phyloP scores from a whole-genome alignment of 2,329 filamentous ascomycete species.

The Eutypella sp. region DNA sequence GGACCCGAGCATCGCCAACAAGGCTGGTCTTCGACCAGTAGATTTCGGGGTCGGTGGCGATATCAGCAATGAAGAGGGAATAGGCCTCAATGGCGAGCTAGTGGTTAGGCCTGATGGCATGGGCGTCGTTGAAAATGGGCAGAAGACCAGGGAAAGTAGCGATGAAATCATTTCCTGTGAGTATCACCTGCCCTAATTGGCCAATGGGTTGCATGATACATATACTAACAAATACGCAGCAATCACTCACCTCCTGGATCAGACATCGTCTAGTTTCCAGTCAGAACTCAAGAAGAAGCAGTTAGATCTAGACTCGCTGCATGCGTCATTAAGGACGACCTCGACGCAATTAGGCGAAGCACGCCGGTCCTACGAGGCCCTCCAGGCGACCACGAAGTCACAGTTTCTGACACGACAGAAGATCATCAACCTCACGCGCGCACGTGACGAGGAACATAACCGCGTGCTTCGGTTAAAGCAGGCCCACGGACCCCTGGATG shows the following conservation, averaged over 20 bases:
- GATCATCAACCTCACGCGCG: slow-evolving; percentile 71
- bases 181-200: slow-evolving; percentile 28
- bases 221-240: slow-evolving; percentile 45
- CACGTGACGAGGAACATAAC: slow-evolving; percentile 64
- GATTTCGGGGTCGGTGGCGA: slow-evolving; percentile 89
- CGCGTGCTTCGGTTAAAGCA: slow-evolving; percentile 44
- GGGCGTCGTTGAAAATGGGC: slow-evolving; percentile 39
- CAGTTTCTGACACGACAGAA: slow-evolving; percentile 65
- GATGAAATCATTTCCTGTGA: slow-evolving; percentile 75
- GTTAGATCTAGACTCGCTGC: slow-evolving; percentile 73
- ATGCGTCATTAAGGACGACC: slow-evolving; percentile 73
- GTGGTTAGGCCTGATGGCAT: slow-evolving; percentile 38
- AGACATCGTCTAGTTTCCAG: slow-evolving; percentile 75
- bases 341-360: slow-evolving; percentile 75
- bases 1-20: slow-evolving; percentile 86
- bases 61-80: slow-evolving; percentile 32
- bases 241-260: slow-evolving; percentile 75
- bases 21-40: slow-evolving; percentile 80
- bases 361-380: slow-evolving; percentile 64
- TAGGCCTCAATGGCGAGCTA: slow-evolving; percentile 9
- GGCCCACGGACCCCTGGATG: slow-evolving; percentile 37
- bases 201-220: too few relatives aligned
- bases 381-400: slow-evolving; percentile 61
- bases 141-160: slow-evolving; percentile 65
- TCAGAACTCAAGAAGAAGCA: slow-evolving; percentile 80